Evolutionary conservation across 1,284 basidiomycete species (phyloP).

Genomic region (Stygiomarasmius scandens): DNA sequence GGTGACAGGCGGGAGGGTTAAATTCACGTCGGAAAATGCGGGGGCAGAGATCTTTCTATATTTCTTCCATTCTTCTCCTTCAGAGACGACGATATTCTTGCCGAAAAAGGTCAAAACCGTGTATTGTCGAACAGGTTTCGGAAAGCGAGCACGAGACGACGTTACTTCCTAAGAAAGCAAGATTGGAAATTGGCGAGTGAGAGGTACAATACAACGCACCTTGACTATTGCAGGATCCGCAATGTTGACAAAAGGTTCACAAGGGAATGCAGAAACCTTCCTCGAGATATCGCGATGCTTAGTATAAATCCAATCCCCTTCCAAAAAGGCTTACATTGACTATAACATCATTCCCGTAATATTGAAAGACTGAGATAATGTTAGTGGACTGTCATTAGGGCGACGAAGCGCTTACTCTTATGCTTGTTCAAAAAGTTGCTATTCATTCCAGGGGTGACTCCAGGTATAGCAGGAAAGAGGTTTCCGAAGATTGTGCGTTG

Average conservation of each 20-base stretch:
- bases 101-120: conserved; percentile 37
- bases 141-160: conserved; percentile 8
- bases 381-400: not conserved
- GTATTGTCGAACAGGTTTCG: conserved; percentile 26
- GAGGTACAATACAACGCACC: not conserved
- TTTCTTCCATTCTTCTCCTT: conserved; percentile 50
- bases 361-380: not conserved
- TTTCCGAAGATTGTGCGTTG: conserved; percentile 6
- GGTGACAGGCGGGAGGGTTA: too few species aligned
- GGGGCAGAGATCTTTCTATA: conserved; percentile 44
- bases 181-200: not conserved
- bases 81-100: conserved; percentile 46
- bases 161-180: conserved; percentile 7
- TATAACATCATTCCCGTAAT: conserved; percentile 1
- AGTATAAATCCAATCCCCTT: not conserved
- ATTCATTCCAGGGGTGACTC: conserved; percentile 2
- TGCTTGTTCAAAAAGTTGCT: conserved; percentile 5
- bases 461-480: conserved; percentile 2
- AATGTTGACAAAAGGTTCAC: not conserved
- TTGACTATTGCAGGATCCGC: not conserved
- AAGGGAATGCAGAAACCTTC: conserved; percentile 1
- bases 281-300: not conserved
- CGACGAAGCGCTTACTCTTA: not conserved
- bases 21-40: conserved; percentile 41
- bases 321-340: conserved; percentile 1